Conservation (phyloP, 805 yeast genomes). For the Scheffersomyces spartinae region DNA sequence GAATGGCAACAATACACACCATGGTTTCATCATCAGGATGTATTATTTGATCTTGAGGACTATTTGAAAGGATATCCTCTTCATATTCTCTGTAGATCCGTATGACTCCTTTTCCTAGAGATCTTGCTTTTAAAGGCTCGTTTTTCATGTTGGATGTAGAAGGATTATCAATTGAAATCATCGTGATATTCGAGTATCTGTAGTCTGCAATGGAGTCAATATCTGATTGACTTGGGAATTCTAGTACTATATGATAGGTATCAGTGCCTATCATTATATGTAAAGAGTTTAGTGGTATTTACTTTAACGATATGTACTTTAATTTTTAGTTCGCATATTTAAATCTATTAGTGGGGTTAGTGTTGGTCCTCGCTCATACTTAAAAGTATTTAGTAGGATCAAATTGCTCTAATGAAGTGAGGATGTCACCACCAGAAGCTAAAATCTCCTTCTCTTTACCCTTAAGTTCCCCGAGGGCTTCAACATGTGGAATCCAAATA, state of each 20-base stretch:
- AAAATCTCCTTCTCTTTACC: too few species aligned
- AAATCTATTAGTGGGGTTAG: too few species aligned
- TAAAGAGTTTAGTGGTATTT: too few species aligned
- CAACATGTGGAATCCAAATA: conserved; percentile 89
- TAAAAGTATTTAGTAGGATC: too few species aligned
- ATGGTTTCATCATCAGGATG: conserved; percentile 47
- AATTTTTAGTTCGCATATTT: too few species aligned
- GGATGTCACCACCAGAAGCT: too few species aligned
- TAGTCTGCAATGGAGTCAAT: conserved; percentile 13
- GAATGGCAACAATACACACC: conserved; percentile 75
- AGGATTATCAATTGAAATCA: conserved; percentile 15
- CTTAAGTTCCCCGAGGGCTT: conserved; percentile 46
- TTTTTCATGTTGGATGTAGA: conserved; percentile 6
- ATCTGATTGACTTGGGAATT: conserved; percentile 6
- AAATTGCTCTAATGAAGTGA: too few species aligned
- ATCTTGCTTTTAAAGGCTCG: conserved; percentile 46
- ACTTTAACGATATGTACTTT: too few species aligned
- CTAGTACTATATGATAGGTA: conserved; percentile 24
- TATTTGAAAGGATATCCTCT: conserved; percentile 7
- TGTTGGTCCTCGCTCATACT: too few species aligned
- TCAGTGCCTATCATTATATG: conserved; percentile 36
- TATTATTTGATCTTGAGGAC: conserved; percentile 11
- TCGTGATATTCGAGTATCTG: conserved; percentile 16
- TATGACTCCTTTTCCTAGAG: conserved; percentile 66
- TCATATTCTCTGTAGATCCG: conserved; percentile 50